Conservation (phyloP, 164 flowering plant species). For the Stephania cephalantha region DNA sequence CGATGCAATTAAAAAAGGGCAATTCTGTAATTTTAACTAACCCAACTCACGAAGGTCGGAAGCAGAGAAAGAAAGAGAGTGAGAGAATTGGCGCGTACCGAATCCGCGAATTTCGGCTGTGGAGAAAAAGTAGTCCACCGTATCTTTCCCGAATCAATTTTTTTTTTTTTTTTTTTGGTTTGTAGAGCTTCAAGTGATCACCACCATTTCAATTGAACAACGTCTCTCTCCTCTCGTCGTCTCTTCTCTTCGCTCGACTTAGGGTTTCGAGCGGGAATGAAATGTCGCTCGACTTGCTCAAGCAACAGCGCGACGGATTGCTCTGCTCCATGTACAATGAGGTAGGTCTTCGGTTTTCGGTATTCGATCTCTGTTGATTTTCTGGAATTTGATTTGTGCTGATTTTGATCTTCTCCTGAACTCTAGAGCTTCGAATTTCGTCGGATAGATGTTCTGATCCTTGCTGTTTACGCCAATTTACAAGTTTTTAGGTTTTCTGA, state of each 20-base stretch:
- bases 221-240: background rate
- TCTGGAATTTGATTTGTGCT: background rate
- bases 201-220: no score
- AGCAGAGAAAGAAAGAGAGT: no score
- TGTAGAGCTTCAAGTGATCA: no score
- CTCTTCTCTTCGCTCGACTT: background rate
- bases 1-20: no score
- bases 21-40: no score
- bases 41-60: no score
- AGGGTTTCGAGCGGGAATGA: background rate
- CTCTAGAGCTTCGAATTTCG: background rate
- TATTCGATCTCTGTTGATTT: no score
- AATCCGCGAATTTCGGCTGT: background rate
- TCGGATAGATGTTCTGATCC: no score
- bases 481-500: no score
- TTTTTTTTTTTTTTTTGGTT: background rate
- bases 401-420: background rate
- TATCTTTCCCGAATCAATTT: background rate
- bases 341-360: background rate
- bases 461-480: no score
- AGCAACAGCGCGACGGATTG: constrained; percentile 6
- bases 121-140: background rate
- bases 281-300: background rate
- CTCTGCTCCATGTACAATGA: constrained; percentile 4
- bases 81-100: no score